phyloP scores from a whole-genome alignment of 805 yeast genomes.

The Kregervanrija delftensis region DNA sequence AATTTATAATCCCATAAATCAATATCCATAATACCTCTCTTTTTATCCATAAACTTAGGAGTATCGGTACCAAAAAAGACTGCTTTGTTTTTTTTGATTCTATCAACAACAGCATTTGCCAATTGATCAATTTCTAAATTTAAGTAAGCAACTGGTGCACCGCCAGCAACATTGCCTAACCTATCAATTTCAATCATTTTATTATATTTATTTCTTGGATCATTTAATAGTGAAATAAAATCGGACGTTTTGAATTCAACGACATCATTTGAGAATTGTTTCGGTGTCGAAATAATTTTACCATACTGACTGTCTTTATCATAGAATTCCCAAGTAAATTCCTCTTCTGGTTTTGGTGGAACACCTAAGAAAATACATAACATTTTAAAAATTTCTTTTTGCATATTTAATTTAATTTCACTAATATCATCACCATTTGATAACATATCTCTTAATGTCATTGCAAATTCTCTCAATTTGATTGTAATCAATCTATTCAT shows the following conservation, averaged over 20 bases:
- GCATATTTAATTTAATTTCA: conserved; percentile 31
- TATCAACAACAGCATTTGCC: conserved; percentile 55
- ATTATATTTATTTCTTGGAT: conserved; percentile 70
- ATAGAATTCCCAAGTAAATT: conserved; percentile 66
- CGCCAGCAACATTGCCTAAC: conserved; percentile 66
- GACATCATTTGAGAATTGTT: conserved; percentile 51
- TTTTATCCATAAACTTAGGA: conserved; percentile 64
- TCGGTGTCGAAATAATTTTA: conserved; percentile 51
- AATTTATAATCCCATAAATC: conserved; percentile 61
- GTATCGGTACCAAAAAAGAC: conserved; percentile 88
- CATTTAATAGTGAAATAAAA: conserved; percentile 65
- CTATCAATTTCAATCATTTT: conserved; percentile 63
- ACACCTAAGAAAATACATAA: conserved; percentile 66
- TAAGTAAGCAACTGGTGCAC: conserved; percentile 64
- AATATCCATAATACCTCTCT: conserved; percentile 66
- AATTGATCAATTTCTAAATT: conserved; percentile 56
- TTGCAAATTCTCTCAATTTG: conserved; percentile 74
- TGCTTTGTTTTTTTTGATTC: conserved; percentile 67
- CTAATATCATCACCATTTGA: conserved; percentile 36
- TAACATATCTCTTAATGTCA: conserved; percentile 46
- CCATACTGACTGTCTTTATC: conserved; percentile 58
- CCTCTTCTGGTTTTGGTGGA: conserved; percentile 68
- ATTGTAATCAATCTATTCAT: conserved; percentile 60
- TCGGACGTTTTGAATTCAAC: conserved; percentile 45
- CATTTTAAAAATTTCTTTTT: conserved; percentile 57